Evolutionary conservation across 306 rosid genomes (phyloP).

Genomic region (Chamaecrista fasciculata): DNA sequence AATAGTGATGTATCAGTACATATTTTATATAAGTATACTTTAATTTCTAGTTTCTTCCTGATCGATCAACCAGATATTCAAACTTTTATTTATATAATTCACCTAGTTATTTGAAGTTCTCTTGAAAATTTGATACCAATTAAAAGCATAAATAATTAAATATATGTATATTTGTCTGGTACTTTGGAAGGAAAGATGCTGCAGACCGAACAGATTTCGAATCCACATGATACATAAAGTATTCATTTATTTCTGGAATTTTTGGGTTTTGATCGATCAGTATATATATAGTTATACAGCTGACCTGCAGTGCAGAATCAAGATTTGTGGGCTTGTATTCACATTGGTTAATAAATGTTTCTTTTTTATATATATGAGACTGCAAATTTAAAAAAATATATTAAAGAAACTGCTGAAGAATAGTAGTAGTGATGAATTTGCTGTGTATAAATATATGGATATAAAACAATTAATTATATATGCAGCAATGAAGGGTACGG

Average conservation of each 20-base stretch:
- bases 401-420: neutral
- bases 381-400: neutral
- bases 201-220: neutral
- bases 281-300: too few relatives aligned
- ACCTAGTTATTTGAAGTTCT: neutral
- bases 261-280: neutral
- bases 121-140: neutral
- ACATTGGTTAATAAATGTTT: neutral
- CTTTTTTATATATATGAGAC: neutral
- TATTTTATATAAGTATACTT: too few relatives aligned
- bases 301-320: neutral
- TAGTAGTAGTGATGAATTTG: neutral
- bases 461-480: too few relatives aligned
- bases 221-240: neutral
- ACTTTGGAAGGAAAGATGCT: constrained; percentile 3
- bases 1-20: too few relatives aligned
- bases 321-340: neutral
- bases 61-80: too few relatives aligned
- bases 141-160: neutral
- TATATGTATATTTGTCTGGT: neutral
- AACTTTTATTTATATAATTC: too few relatives aligned
- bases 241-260: neutral
- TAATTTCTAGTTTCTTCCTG: too few relatives aligned
- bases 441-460: neutral
- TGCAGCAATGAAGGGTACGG: neutral